Evolutionary conservation across 306 rosid genomes (phyloP), one percentile per base, ranked within the genome.

Genomic region (Lupinus albus): DNA sequence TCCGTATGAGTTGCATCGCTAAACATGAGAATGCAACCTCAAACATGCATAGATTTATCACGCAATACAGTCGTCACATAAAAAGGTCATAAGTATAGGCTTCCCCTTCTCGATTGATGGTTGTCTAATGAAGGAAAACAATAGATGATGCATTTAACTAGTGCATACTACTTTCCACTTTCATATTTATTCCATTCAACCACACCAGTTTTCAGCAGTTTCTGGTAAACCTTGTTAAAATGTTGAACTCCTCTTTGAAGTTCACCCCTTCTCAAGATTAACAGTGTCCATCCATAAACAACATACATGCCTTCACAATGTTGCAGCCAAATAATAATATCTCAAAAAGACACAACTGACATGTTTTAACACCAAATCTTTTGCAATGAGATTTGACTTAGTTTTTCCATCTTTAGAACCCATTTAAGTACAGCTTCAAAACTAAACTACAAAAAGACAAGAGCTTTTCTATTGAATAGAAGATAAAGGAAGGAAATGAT

Each of bases 401-500:
- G 47, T 55, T 17, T 59, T 74, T 4, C 11, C 11, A 20, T 1
- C 45, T 13, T 16, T 33, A 38, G 11, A 48, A 13, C 64, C 59
- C 32, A 42, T 51, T 44, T n/a, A 61, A 44, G 35, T 32, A 52
- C 39, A 42, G 78, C n/a, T 63, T 32, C 33, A 56, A 32, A 38
- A 61, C 45, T 21, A 4, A 32, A 67, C 28, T 1, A 13, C 32
- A 39, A 66, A 56, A 61, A 32, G 20, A 5, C 35, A 25, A 13
- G 2, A 30, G 21, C 39, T 53, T 49, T 13, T 59, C 16, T 20
- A 10, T 8, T 28, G 4, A 28, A 20, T 36, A 48, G 38, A 63
- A 60, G 11, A 44, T 38, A 51, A 64, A 56, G 39, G 52, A 18
- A 70, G 50, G 54, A 68, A 42, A 64, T 28, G 64, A 60, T 88